Evolutionary conservation across 2,329 filamentous ascomycete genomes (phyloP), one percentile per base, ranked within the genome.

Genomic region (Penicillium sp.): DNA sequence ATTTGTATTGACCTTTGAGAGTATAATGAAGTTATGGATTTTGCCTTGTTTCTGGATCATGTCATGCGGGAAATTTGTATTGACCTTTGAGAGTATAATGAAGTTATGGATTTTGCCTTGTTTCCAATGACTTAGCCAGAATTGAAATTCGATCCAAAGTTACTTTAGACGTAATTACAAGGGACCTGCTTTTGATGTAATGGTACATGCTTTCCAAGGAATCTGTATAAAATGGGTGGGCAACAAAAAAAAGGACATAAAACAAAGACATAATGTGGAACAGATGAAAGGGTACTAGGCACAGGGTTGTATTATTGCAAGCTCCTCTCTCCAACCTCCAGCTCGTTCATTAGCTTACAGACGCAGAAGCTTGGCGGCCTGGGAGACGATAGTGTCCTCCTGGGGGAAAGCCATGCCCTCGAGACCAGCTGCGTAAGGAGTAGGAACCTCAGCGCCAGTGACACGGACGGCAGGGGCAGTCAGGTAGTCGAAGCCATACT

Each of bases 401-500:
- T 86, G 88, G 42, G 93, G 93, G 86, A 99, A 99, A 65, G 80
- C 80, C 89, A 99, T 87, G 75, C 93, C 84, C 81, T 99, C 93
- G 50, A 99, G 82, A 71, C 89, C 88, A 74, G 86, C 80, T 51
- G 93, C 92, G 70, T 99, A 97, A 31, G 93, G 93, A 7, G 93
- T 99, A 41, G 93, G 93, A 11, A 99, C 93, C 72, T 99, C 93
- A 58, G 93, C 92, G 71, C 46, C 93, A 52, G 93, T 97, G 66
- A 99, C 84, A 73, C 93, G 86, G 73, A 92, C 87, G 54, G 90
- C 93, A 40, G 93, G 93, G 49, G 90, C 89, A 67, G 96, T 86
- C 59, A 99, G 86, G 78, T 95, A 97, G 78, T 99, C 93, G 69
- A 97, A 99, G 57, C 83, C 91, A 74, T 97, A 99, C 77, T 99